A percentile compares a stretch with the other conserved stretches of the same genome.
Conservation (phyloP, 495 filamentous ascomycete species). For the Penicillium ucsense region DNA sequence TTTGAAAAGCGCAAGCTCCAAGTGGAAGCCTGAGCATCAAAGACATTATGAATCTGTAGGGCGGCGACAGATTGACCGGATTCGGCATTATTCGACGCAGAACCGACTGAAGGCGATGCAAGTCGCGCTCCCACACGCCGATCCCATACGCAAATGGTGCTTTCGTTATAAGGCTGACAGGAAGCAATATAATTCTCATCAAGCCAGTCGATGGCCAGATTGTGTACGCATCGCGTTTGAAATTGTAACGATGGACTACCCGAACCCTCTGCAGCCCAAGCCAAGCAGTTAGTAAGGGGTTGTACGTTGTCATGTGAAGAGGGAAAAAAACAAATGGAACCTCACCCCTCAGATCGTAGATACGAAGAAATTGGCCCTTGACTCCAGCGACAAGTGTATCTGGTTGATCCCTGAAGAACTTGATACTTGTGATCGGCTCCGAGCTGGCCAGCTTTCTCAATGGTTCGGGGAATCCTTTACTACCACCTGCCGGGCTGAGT, state of each 20-base stretch:
- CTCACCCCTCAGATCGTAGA: conserved; percentile 81
- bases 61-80: conserved; percentile 38
- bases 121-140: conserved; percentile 53
- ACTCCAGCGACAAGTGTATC: conserved; percentile 74
- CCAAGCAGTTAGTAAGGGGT: conserved; percentile 2
- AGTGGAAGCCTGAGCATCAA: conserved; percentile 50
- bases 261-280: conserved; percentile 29
- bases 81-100: conserved; percentile 22
- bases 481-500: conserved; percentile 26
- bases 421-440: conserved; percentile 80
- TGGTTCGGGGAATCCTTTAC: conserved; percentile 47
- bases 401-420: conserved; percentile 81
- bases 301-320: neutral
- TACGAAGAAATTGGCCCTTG: conserved; percentile 73
- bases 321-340: conserved; percentile 7
- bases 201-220: conserved; percentile 77
- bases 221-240: conserved; percentile 77
- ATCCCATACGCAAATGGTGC: conserved; percentile 81
- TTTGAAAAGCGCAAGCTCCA: conserved; percentile 75
- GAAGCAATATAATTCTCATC: conserved; percentile 95
- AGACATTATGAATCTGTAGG: conserved; percentile 57
- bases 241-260: conserved; percentile 52
- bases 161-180: conserved; percentile 58
- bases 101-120: conserved; percentile 28
- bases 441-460: conserved; percentile 66